Conservation (phyloP, 2,329 filamentous ascomycete genomes). For the Apiospora arundinis region DNA sequence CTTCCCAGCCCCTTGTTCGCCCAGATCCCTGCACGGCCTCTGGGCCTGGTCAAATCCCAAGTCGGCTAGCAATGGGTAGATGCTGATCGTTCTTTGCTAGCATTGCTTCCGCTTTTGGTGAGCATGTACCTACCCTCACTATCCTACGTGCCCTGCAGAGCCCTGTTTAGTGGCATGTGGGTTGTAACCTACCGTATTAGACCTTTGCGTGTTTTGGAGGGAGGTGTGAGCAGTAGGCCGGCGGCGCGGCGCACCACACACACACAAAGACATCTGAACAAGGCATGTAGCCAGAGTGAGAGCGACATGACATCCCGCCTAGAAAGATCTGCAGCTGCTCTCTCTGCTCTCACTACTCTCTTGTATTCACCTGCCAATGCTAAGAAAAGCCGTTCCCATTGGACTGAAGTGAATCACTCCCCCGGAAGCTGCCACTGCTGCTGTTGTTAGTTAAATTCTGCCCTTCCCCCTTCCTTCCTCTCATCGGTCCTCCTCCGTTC, state of each 20-base stretch:
- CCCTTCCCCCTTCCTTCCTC: conserved; percentile 22
- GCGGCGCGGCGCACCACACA: neutral
- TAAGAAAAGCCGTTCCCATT: neutral
- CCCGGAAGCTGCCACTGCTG: neutral
- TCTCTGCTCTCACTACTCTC: neutral
- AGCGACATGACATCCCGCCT: neutral
- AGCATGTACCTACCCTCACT: neutral
- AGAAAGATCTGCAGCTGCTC: neutral
- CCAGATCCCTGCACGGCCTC: neutral
- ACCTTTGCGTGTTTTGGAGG: neutral
- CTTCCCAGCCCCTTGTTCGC: conserved; percentile 3
- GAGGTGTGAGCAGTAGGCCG: neutral
- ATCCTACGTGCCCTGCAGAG: too few relatives aligned
- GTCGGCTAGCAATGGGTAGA: conserved; percentile 13
- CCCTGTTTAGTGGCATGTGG: neutral
- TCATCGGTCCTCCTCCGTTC: conserved; percentile 16
- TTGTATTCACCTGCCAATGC: neutral
- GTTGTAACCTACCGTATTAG: conserved; percentile 18
- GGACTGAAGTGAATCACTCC: neutral
- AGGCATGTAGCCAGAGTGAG: neutral
- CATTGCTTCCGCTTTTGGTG: neutral
- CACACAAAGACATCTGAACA: neutral
- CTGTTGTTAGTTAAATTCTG: neutral
- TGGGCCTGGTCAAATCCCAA: neutral
- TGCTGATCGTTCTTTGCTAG: conserved; percentile 15